phyloP scores from a whole-genome alignment of 768 basidiomycete species.

The Calvatia gigantea region DNA sequence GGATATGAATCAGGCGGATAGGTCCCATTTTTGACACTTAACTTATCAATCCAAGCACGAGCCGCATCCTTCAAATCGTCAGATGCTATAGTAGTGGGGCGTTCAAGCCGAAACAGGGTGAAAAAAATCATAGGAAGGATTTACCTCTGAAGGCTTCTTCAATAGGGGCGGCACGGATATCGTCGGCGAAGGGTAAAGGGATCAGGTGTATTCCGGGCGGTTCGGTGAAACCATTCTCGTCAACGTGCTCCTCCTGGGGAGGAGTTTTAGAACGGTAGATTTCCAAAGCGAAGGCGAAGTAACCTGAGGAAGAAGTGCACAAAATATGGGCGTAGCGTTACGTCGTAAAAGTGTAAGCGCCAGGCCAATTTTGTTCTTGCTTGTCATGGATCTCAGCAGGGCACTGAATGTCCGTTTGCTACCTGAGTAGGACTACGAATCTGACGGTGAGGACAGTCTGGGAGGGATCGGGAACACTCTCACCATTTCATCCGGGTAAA shows the following conservation, averaged over 20 bases:
- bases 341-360: slow-evolving; percentile 65
- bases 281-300: not conserved
- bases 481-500: slow-evolving; percentile 91
- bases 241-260: slow-evolving; percentile 61
- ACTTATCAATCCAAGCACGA: slow-evolving; percentile 70
- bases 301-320: slow-evolving; percentile 86
- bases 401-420: slow-evolving; percentile 92
- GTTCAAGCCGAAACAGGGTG: not conserved
- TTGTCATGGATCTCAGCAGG: slow-evolving; percentile 75
- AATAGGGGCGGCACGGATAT: slow-evolving; percentile 78
- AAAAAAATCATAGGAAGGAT: slow-evolving; percentile 11
- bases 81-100: slow-evolving; percentile 43
- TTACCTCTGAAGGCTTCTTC: slow-evolving; percentile 62
- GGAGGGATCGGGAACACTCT: slow-evolving; percentile 16
- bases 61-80: slow-evolving; percentile 68
- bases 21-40: slow-evolving; percentile 70
- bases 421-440: slow-evolving; percentile 70
- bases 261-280: not conserved
- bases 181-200: slow-evolving; percentile 92
- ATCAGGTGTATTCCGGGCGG: slow-evolving; percentile 93
- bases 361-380: slow-evolving; percentile 81
- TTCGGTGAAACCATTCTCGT: slow-evolving; percentile 71
- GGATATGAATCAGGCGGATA: slow-evolving; percentile 90
- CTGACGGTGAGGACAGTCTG: slow-evolving; percentile 10
- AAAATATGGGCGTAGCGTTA: slow-evolving; percentile 77